Base-by-base conservation (phyloP, 2,329 filamentous ascomycete genomes). In the Sordariomycetes sp. region DNA sequence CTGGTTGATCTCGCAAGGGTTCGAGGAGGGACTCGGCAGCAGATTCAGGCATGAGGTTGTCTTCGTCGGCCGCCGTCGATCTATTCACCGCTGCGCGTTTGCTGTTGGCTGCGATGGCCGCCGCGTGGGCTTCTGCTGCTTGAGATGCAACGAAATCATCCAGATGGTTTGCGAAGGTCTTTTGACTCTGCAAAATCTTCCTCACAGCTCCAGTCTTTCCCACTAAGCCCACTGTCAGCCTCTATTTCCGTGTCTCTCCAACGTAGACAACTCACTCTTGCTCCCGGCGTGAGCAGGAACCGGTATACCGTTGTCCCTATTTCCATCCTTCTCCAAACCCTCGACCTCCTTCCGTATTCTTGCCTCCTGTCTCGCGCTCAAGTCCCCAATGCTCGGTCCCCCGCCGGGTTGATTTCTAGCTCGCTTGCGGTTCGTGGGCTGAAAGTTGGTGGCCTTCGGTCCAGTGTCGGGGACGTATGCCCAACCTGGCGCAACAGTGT, bases 401-500 rank as follows among this genome's bases (percentile, higher is more conserved):
- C 64, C 63, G 32, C 59, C 64, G 5, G 65, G 65, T 39, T 70
- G 57, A 48, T 67, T 73, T 42, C 82, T 72, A 20, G 75, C 79
- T 48, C 86, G 82, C 60, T 93, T 94, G 41, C 82, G 72, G 66
- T 70, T 73, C 43, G 63, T 59, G 38, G 63, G 68, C 40, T 57
- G 59, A 42, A 65, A 59, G 39, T 68, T 67, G 33, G 63, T 55
- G 44, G 71, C 69, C 8, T 75, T 68, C 10, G 72, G 68, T 36
- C 56, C 71, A 53, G 73, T 79, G 51, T 94, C 86, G 20, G 87
- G 79, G 2, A 95, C 85, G 54, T 94, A 94, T 10, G 86, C 86
- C 82, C 87, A 96, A 49, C 90, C 90, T 1, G 90, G 87, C 2
- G 86, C 83, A 29, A 72, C 66, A 29, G 75, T 74, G 12, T 77